Evolutionary conservation across 495 filamentous ascomycete species (phyloP).

Genomic region (Penicillium manginii): DNA sequence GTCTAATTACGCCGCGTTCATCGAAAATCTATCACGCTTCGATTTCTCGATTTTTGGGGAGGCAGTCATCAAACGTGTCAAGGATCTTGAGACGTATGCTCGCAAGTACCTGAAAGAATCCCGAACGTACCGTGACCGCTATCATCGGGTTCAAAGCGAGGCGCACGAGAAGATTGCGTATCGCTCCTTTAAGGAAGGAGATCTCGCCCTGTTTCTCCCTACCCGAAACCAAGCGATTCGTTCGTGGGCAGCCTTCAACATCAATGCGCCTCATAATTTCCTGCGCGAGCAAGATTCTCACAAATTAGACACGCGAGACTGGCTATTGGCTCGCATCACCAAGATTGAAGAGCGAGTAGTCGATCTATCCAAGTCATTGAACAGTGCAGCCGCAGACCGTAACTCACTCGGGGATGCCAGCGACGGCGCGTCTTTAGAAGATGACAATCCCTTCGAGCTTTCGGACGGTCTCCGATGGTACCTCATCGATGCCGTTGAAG

Average conservation of each 20-base stretch:
- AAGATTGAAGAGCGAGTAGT: constrained; percentile 93
- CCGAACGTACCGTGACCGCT: constrained; percentile 83
- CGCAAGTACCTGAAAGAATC: constrained; percentile 91
- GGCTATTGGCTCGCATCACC: constrained; percentile 91
- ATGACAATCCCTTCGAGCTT: constrained; percentile 97
- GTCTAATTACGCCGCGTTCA: constrained; percentile 69
- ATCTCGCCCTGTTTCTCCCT: constrained; percentile 92
- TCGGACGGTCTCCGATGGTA: constrained; percentile 97
- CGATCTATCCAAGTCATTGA: constrained; percentile 81
- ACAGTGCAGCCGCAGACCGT: constrained; percentile 57
- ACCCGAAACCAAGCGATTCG: constrained; percentile 91
- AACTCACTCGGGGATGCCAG: constrained; percentile 55
- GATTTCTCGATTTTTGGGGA: constrained; percentile 83
- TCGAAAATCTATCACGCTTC: constrained; percentile 71
- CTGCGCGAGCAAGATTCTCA: constrained; percentile 90
- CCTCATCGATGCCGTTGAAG: constrained; percentile 87
- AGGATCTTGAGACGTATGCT: constrained; percentile 85
- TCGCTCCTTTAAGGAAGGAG: constrained; percentile 92
- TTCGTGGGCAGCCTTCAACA: constrained; percentile 98
- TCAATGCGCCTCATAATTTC: constrained; percentile 96
- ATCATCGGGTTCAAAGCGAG: constrained; percentile 81
- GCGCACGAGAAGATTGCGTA: constrained; percentile 97
- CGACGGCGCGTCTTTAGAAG: constrained; percentile 70
- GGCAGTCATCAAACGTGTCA: constrained; percentile 79
- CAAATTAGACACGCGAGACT: constrained; percentile 80